Conservation (phyloP, 2,329 filamentous ascomycete species). For the Aurifilum marmelostoma region DNA sequence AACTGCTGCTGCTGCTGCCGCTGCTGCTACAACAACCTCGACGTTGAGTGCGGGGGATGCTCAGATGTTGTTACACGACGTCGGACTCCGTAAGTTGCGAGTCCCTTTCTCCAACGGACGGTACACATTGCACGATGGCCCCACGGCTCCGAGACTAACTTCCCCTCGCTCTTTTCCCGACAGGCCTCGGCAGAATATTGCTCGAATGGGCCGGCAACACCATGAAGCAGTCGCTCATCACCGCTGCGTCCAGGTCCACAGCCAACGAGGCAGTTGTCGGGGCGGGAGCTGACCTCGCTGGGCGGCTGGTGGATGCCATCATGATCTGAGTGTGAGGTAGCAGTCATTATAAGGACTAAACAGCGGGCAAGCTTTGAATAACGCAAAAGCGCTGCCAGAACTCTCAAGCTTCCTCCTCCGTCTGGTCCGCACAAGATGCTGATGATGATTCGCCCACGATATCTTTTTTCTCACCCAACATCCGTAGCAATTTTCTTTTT, state of each 20-base stretch:
- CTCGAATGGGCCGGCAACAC: conserved; percentile 29
- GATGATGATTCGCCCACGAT: not conserved
- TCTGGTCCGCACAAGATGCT: not conserved
- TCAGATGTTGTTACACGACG: conserved; percentile 11
- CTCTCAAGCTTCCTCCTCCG: not conserved
- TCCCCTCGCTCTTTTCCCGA: too few species aligned
- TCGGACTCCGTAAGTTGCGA: conserved; percentile 13
- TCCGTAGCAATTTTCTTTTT: not conserved
- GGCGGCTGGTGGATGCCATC: conserved; percentile 15
- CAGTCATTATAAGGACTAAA: not conserved
- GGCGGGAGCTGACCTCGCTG: conserved; percentile 11
- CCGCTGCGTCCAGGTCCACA: conserved; percentile 12
- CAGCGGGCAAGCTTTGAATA: not conserved
- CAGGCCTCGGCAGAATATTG: conserved; percentile 23
- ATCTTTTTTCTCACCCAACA: not conserved
- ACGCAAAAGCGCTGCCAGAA: not conserved
- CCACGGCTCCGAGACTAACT: not conserved
- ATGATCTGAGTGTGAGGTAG: not conserved
- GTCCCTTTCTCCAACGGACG: not conserved
- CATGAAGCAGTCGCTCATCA: conserved; percentile 24
- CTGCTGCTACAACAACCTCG: not conserved
- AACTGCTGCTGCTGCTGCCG: too few species aligned
- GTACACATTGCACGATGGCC: too few species aligned
- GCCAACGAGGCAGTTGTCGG: conserved; percentile 8
- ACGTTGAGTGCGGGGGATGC: conserved; percentile 10